These are phyloP conservation scores for Tetrapisispora namnaoensis DNA, from an alignment of 805 yeast species.

Conservation along the genomic window DNA sequence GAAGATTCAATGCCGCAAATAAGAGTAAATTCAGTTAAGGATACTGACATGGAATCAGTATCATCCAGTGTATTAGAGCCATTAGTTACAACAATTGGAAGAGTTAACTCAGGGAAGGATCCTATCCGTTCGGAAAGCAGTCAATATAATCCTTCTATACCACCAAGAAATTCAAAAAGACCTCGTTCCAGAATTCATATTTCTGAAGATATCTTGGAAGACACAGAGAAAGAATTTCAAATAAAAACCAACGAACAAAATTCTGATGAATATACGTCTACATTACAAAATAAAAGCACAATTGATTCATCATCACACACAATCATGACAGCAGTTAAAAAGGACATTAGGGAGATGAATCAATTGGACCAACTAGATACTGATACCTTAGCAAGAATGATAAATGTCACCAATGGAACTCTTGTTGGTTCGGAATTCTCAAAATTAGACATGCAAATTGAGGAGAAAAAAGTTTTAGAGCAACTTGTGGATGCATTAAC, in stretches of 20 bases:
- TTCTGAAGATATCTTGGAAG: slow-evolving; percentile 8
- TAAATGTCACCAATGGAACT: slow-evolving; percentile 35
- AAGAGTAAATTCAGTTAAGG: slow-evolving; percentile 1
- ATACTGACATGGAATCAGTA: slow-evolving; percentile 13
- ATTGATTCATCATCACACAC: neutral
- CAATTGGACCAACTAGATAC: slow-evolving; percentile 14
- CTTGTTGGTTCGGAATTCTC: slow-evolving; percentile 52
- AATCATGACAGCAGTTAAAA: neutral
- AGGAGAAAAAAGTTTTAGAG: slow-evolving; percentile 73
- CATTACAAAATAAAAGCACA: neutral
- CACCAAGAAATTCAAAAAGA: slow-evolving; percentile 27
- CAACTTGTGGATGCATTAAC: slow-evolving; percentile 79
- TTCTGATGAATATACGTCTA: neutral
- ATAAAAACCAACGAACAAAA: neutral
- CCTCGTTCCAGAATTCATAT: slow-evolving; percentile 23
- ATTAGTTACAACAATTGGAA: slow-evolving; percentile 14
- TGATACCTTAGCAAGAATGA: slow-evolving; percentile 30
- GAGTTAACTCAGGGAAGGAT: slow-evolving; percentile 6
- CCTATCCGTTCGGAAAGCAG: slow-evolving; percentile 18
- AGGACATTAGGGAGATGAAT: neutral
- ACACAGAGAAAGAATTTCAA: slow-evolving; percentile 1
- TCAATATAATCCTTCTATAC: slow-evolving; percentile 24
- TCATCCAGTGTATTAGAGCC: slow-evolving; percentile 23
- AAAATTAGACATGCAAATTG: slow-evolving; percentile 58
- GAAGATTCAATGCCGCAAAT: neutral